Evolutionary conservation across 495 filamentous ascomycete species (phyloP), one percentile per base, ranked within the genome.

Genomic region (Talaromyces stipitatus): DNA sequence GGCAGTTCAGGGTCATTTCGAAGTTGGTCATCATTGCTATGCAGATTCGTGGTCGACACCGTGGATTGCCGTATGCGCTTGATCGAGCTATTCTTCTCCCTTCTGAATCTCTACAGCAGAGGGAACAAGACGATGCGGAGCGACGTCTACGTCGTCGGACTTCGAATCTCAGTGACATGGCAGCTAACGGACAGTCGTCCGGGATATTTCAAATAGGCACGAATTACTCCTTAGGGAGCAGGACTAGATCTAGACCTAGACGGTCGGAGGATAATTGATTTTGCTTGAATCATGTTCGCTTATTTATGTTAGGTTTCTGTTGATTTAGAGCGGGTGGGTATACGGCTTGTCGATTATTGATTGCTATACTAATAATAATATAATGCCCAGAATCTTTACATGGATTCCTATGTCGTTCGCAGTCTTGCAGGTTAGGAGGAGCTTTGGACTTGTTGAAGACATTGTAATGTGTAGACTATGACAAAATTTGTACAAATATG

Each of bases 11-110:
- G 5, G 78, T 85, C 3, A 66, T 96, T 9, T 88, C 86, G n/a
- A 97, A 96, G 62, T 82, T 98, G 26, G 85, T 97, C 38, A 87
- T 98, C 59, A 87, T 96, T 41, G 88, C 90, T 26, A 95, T 96
- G 91, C 87, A 95, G 73, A 80, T 97, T 38, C 88, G 92, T 64
- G 92, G 92, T 22, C 81, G 92, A 1, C 94, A 97, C 67, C 88
- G 92, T 72, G 92, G 94, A 27, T 74, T 98, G 0, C 92, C 92
- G 0, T 95, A 96, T 65, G 84, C 90, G 8, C 82, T 98, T 0
- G 94, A 98, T 63, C 86, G 91, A 2, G 94, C 94, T 50, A 91
- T 97, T 46, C 70, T 92, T 2, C 79, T 95, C 12, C 90, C 91
- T 4, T 86, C 84, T 36, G 91, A 95, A 59, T 76, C 82, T 1